These are phyloP conservation scores for Houttuynia cordata DNA, from an alignment of 164 flowering plant genomes.

Conservation along the genomic window DNA sequence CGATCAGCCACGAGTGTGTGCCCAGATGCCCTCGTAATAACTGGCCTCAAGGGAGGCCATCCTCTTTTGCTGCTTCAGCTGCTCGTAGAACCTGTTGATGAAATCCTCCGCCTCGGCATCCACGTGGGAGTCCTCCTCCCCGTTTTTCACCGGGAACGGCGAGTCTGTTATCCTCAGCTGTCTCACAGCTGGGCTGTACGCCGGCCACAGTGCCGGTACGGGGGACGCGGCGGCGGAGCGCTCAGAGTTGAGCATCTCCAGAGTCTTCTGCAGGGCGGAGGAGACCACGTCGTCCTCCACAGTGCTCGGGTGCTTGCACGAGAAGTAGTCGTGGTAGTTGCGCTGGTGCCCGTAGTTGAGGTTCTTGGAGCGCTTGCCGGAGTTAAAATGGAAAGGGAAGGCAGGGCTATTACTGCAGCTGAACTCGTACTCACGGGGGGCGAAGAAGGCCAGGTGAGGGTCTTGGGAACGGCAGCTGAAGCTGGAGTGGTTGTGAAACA, in stretches of 20 bases:
- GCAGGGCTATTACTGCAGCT: constrained; percentile 83
- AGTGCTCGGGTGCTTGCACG: constrained; percentile 1
- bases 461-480: constrained; percentile 39
- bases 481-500: constrained; percentile 36
- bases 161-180: constrained; percentile 80
- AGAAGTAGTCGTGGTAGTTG: constrained; percentile 3
- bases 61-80: constrained; percentile 38
- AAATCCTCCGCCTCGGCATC: constrained; percentile 76
- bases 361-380: constrained; percentile 21
- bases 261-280: constrained; percentile 32
- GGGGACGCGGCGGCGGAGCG: constrained; percentile 23
- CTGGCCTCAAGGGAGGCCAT: constrained; percentile 8
- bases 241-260: constrained; percentile 37
- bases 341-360: constrained; percentile 6
- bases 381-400: constrained; percentile 10
- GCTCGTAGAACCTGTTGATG: constrained; percentile 52
- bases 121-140: constrained; percentile 47
- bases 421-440: constrained; percentile 72
- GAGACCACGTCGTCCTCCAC: constrained; percentile 22
- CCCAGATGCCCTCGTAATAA: not conserved
- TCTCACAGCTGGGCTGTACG: constrained; percentile 44
- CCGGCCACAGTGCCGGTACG: constrained; percentile 31
- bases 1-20: not conserved
- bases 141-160: constrained; percentile 52
- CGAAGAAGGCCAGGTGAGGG: constrained; percentile 23